Conservation (phyloP, 2,329 filamentous ascomycete species). For the Calonectria hawksworthii region DNA sequence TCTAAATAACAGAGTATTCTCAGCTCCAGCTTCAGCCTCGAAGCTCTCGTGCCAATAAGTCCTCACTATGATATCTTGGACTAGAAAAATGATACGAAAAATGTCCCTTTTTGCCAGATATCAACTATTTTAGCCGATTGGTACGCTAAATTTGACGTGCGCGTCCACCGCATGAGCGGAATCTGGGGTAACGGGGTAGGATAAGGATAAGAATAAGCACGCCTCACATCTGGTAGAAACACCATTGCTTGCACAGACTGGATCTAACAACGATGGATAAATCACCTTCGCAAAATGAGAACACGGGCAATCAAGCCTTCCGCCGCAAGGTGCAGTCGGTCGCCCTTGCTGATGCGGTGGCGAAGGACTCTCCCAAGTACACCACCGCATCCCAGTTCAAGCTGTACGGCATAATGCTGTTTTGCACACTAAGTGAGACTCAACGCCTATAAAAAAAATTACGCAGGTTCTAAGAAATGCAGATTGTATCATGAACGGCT, state of each 20-base stretch:
- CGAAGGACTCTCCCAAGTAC: slow-evolving; percentile 8
- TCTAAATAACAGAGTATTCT: background rate
- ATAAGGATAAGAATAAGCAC: background rate
- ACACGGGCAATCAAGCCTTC: background rate
- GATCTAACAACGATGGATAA: background rate
- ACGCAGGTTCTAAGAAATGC: background rate
- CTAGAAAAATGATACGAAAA: background rate
- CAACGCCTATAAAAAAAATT: background rate
- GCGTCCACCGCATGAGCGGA: background rate
- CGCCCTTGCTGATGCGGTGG: slow-evolving; percentile 8
- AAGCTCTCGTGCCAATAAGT: background rate
- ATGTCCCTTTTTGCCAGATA: background rate
- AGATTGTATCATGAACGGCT: slow-evolving; percentile 18
- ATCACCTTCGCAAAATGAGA: background rate
- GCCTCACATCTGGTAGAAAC: background rate
- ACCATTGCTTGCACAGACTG: background rate
- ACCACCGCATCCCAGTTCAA: background rate
- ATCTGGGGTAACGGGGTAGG: background rate
- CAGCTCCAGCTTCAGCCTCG: background rate
- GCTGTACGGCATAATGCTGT: slow-evolving; percentile 10
- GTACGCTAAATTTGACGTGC: background rate
- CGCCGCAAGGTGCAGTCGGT: slow-evolving; percentile 3
- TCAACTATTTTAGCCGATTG: slow-evolving; percentile 1
- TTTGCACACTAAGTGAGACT: slow-evolving; percentile 1
- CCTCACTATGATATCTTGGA: background rate